Percentiles rank a stretch among this genome's conserved stretches.
Evolutionary conservation across 2,329 filamentous ascomycete genomes (phyloP).

Genomic region (Fusarium stilboides): DNA sequence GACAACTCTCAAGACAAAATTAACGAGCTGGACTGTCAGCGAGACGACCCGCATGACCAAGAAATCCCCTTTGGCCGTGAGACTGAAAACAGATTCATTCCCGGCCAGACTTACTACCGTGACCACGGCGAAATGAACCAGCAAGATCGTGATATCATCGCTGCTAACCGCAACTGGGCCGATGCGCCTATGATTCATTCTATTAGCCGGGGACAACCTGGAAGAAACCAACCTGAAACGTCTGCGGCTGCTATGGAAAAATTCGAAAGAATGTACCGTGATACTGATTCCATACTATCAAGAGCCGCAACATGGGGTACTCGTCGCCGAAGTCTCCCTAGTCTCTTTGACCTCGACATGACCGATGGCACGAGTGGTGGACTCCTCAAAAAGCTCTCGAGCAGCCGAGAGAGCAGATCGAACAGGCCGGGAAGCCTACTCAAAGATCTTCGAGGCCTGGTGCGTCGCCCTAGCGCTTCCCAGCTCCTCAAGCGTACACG

Average conservation of each 20-base stretch:
- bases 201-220: conserved; percentile 56
- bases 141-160: conserved; percentile 66
- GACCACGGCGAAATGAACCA: conserved; percentile 60
- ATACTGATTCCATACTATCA: conserved; percentile 72
- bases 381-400: conserved; percentile 74
- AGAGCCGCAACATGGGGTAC: conserved; percentile 80
- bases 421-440: conserved; percentile 65
- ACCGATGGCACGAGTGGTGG: conserved; percentile 72
- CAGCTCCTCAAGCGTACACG: conserved; percentile 64
- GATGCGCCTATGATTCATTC: conserved; percentile 63
- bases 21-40: conserved; percentile 40
- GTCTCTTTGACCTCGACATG: conserved; percentile 67
- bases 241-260: conserved; percentile 69
- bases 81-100: conserved; percentile 66
- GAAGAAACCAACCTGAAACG: conserved; percentile 63
- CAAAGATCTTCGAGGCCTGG: conserved; percentile 65
- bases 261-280: conserved; percentile 67
- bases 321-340: conserved; percentile 75
- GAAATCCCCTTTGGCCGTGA: conserved; percentile 60
- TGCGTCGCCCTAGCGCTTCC: conserved; percentile 65
- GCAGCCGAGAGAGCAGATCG: conserved; percentile 63
- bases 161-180: conserved; percentile 64
- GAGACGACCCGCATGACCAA: conserved; percentile 55
- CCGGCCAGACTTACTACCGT: conserved; percentile 67
- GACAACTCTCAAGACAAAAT: conserved; percentile 47